phyloP scores from a whole-genome alignment of 192 early-diverging fungal species.

The Funneliformis mosseae region DNA sequence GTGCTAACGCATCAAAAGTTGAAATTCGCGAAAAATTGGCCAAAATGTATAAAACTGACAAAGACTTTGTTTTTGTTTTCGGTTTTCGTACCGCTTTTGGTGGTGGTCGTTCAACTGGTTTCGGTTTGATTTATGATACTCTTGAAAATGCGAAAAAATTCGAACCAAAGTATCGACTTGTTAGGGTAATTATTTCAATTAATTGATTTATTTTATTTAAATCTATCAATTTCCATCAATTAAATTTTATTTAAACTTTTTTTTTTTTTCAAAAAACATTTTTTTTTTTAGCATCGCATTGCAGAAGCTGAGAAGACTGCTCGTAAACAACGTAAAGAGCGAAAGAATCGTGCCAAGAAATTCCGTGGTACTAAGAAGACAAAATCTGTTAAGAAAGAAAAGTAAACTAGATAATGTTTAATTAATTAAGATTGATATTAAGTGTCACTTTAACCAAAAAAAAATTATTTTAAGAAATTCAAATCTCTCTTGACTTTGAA shows the following conservation, averaged over 20 bases:
- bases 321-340: slow-evolving; percentile 99
- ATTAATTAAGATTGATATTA: too few relatives aligned
- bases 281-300: slow-evolving; percentile 52
- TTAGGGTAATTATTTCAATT: slow-evolving; percentile 59
- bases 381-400: slow-evolving; percentile 70
- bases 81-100: slow-evolving; percentile 96
- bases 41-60: slow-evolving; percentile 94
- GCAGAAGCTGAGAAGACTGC: slow-evolving; percentile 71
- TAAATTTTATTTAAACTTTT: too few relatives aligned
- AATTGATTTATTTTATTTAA: not conserved
- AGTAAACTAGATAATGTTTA: not conserved
- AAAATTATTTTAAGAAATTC: too few relatives aligned
- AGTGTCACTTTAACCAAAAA: too few relatives aligned
- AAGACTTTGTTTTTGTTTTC: slow-evolving; percentile 88
- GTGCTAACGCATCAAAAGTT: slow-evolving; percentile 89
- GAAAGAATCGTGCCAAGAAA: slow-evolving; percentile 99
- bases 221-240: not conserved
- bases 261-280: slow-evolving; percentile 10
- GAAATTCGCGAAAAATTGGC: slow-evolving; percentile 92
- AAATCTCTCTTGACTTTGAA: too few relatives aligned
- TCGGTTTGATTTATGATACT: slow-evolving; percentile 95
- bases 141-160: slow-evolving; percentile 96
- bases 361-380: slow-evolving; percentile 95
- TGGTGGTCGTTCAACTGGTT: slow-evolving; percentile 95
- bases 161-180: slow-evolving; percentile 97